Evolutionary conservation across 768 basidiomycete species (phyloP).

Genomic region (Suillus occidentalis): DNA sequence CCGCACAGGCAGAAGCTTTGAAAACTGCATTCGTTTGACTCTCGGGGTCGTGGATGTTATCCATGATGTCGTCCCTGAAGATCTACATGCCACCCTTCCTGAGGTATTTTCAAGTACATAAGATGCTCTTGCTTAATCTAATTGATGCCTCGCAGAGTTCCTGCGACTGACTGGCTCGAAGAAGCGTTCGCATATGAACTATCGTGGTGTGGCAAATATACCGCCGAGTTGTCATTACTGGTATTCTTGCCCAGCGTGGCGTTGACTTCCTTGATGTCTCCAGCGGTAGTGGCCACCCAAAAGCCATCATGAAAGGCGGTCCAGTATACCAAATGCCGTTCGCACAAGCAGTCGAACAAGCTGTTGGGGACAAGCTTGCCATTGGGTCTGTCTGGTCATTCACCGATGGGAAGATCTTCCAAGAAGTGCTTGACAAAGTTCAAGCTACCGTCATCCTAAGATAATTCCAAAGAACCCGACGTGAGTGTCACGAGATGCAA

Average conservation of each 20-base stretch:
- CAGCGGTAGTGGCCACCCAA: slow-evolving; percentile 54
- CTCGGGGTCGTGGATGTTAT: slow-evolving; percentile 54
- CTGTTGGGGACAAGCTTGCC: slow-evolving; percentile 39
- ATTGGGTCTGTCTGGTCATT: slow-evolving; percentile 30
- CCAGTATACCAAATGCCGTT: slow-evolving; percentile 53
- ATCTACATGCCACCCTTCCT: slow-evolving; percentile 67
- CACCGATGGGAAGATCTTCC: slow-evolving; percentile 39
- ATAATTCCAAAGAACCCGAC: slow-evolving; percentile 61
- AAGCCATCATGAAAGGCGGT: slow-evolving; percentile 27
- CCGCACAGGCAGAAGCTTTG: slow-evolving; percentile 68
- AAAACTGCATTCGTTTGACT: slow-evolving; percentile 71
- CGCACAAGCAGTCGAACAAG: slow-evolving; percentile 51
- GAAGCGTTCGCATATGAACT: slow-evolving; percentile 54
- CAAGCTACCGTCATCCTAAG: slow-evolving; percentile 48
- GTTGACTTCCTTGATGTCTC: slow-evolving; percentile 78
- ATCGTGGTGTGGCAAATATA: slow-evolving; percentile 71
- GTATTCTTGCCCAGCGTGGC: slow-evolving; percentile 60
- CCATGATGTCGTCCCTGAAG: slow-evolving; percentile 54
- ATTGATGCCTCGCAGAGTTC: slow-evolving; percentile 28
- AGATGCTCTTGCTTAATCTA: neutral
- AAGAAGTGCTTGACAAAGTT: slow-evolving; percentile 42
- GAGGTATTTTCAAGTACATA: slow-evolving; percentile 37
- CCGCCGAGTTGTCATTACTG: slow-evolving; percentile 56
- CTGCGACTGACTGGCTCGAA: slow-evolving; percentile 26
- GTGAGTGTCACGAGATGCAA: slow-evolving; percentile 18